Percentiles rank a stretch among this genome's conserved stretches.
phyloP scores from a whole-genome alignment of 768 basidiomycete genomes.

The Cystofilobasidium capitatum region DNA sequence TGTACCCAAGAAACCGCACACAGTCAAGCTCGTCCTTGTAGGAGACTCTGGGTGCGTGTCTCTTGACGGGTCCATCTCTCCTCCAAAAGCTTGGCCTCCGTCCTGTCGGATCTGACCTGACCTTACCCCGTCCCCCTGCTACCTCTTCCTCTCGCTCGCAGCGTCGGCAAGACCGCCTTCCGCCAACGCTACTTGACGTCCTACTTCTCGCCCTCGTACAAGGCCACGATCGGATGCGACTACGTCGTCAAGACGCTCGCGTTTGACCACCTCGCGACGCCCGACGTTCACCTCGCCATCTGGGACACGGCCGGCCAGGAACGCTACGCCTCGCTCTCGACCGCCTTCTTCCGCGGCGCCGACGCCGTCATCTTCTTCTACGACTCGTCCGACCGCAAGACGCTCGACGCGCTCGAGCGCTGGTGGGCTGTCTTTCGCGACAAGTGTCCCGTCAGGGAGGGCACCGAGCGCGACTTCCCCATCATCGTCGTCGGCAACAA shows the following conservation, averaged over 20 bases:
- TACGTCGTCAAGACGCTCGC: conserved; percentile 68
- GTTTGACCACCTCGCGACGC: conserved; percentile 25
- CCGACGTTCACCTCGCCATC: conserved; percentile 59
- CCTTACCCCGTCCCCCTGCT: no score
- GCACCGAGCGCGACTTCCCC: conserved; percentile 48
- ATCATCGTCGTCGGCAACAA: conserved; percentile 67
- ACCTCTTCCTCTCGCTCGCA: background rate
- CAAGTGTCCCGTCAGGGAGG: conserved; percentile 48
- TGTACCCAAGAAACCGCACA: background rate
- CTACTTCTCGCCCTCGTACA: conserved; percentile 63
- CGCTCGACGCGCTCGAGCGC: conserved; percentile 51
- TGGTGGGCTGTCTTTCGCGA: conserved; percentile 75
- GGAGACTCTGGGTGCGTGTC: background rate
- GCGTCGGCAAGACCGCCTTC: conserved; percentile 7
- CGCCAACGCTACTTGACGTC: conserved; percentile 58
- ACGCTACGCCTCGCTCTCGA: conserved; percentile 68
- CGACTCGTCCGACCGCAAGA: conserved; percentile 59
- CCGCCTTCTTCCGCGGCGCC: conserved; percentile 74
- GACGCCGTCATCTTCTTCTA: conserved; percentile 74
- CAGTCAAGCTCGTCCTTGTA: background rate
- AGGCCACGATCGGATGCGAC: conserved; percentile 82
- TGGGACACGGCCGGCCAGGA: conserved; percentile 67
- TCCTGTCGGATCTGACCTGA: no score
- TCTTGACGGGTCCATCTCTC: no score
- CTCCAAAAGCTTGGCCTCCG: no score